Base-by-base conservation (phyloP, 2,329 filamentous ascomycete genomes). In the Sarocladium oryzae region DNA sequence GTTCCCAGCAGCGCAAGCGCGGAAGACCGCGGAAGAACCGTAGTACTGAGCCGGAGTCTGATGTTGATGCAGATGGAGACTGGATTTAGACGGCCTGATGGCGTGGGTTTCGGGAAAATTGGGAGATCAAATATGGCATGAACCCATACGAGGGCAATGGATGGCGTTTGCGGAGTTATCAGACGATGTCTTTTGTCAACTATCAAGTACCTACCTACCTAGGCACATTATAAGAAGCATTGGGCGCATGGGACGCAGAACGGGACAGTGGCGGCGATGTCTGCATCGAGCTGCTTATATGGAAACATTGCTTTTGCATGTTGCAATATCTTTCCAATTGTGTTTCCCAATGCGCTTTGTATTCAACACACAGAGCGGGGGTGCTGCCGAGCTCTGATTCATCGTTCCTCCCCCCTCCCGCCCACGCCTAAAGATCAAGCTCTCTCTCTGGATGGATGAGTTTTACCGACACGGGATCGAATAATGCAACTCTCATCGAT, bases 11-110 rank as follows among this genome's bases (percentile, higher is more conserved):
- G 30, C 69, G 75, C 35, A 71, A 71, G 58, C 68, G 77, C 24
- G 77, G 77, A 8, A 71, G 77, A 16, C 74, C 77, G n/a, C 67
- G 69, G 49, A 79, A 78, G 62, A 40, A 41, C n/a, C 51, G n/a
- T 15, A 23, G 41, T 15, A 37, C 70, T 69, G 49, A 63, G 63
- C n/a, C 55, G 59, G 69, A 70, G 16, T 61, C 65, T 3, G 70
- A 72, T 4, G 65, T 67, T 15, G 67, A 70, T 5, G 65, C 56
- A 15, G 66, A 69, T 23, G 67, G 61, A 46, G 64, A 68, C 35
- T 71, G 69, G 69, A 56, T 63, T 46, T 69, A 43, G 40, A 23
- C 15, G n/a, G 9, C 7, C 26, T 11, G 11, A 26, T 6, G 40
- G 23, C 10, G 10, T 11, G 40, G 18, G 16, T 40, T 21, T 40